Evolutionary conservation across 352 stramenopile genomes (phyloP).

Genomic region (Globisporangium irregulare): DNA sequence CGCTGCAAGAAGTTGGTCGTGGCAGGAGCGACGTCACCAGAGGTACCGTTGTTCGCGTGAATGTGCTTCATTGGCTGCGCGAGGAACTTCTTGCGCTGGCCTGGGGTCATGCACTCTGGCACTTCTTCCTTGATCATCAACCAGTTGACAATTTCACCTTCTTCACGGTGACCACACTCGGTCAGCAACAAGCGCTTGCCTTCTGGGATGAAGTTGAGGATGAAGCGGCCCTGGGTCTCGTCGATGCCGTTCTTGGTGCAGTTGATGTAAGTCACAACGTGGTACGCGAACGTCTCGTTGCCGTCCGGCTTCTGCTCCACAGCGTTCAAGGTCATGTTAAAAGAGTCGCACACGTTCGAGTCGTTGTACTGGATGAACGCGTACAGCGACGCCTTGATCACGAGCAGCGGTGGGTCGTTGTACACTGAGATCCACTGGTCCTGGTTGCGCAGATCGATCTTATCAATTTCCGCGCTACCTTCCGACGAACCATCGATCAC

Average conservation of each 20-base stretch:
- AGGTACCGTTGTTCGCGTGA: constrained; percentile 65
- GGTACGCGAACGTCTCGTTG: constrained; percentile 72
- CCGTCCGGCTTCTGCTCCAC: constrained; percentile 78
- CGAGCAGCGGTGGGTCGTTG: constrained; percentile 70
- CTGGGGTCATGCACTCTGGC: constrained; percentile 79
- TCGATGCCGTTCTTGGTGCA: constrained; percentile 74
- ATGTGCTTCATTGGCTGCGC: constrained; percentile 87
- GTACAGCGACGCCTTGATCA: constrained; percentile 85
- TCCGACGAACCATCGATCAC: constrained; percentile 76
- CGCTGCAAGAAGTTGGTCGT: constrained; percentile 67
- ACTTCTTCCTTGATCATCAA: constrained; percentile 79
- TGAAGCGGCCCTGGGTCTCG: constrained; percentile 72
- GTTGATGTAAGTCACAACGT: constrained; percentile 86
- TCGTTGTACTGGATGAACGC: constrained; percentile 86
- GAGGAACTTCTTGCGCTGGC: constrained; percentile 77
- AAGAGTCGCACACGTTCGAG: constrained; percentile 74
- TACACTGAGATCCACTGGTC: constrained; percentile 82
- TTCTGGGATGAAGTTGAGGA: constrained; percentile 85
- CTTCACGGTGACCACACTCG: constrained; percentile 81
- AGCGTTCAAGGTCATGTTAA: constrained; percentile 86
- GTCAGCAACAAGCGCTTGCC: constrained; percentile 75
- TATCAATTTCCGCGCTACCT: constrained; percentile 79
- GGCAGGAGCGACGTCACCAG: constrained; percentile 32
- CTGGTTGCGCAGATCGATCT: constrained; percentile 73
- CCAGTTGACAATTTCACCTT: constrained; percentile 86